Evolutionary conservation across 1,139 yeast species (phyloP), one percentile per base, ranked within the genome.

Genomic region (Casaregolazyma suthepensis): DNA sequence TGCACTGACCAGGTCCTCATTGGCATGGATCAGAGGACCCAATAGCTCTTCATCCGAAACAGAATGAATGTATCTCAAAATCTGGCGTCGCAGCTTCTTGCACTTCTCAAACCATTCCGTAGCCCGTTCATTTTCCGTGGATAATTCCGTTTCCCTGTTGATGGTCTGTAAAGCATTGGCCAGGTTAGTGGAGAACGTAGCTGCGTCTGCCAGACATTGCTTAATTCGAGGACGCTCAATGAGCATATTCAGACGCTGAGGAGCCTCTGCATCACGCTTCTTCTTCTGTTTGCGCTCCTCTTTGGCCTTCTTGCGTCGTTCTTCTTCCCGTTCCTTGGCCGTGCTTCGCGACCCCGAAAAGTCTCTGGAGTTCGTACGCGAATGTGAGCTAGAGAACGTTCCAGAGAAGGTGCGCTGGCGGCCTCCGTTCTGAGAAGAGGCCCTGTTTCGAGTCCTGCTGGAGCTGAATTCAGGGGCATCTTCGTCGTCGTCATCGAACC

Each of bases 11-110:
- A 93, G 77, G 64, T 86, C 91, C 63, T 93, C 99, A 66, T 93
- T 93, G 50, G 96, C 95, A 59, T 81, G 85, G 56, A 93, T 81
- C 60, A 93, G 76, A 51, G 91, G 79, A 9, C 97, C 98, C 61
- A 93, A 72, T 60, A 84, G 86, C 65, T 88, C 96, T 60, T 90
- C 97, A 45, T 77, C 76, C 45, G 86, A 86, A 44, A 89, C 87
- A 55, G 82, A 77, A 69, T 93, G 98, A 59, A 93, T 75, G 66
- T 90, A 90, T 59, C 89, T 75, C 61, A 93, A 75, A 17, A 93
- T 82, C 61, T 81, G 82, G 57, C 96, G 78, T 67, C 99, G 80
- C 54, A 87, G 78, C 18, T 80, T 75, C 60, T 94, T 81, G 63
- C 96, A 89, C 65, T 82, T 78, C 53, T 86, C 83, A 66, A 90